These are phyloP conservation scores for Tricholoma matsutake DNA, from an alignment of 768 basidiomycete genomes.

Conservation along the genomic window DNA sequence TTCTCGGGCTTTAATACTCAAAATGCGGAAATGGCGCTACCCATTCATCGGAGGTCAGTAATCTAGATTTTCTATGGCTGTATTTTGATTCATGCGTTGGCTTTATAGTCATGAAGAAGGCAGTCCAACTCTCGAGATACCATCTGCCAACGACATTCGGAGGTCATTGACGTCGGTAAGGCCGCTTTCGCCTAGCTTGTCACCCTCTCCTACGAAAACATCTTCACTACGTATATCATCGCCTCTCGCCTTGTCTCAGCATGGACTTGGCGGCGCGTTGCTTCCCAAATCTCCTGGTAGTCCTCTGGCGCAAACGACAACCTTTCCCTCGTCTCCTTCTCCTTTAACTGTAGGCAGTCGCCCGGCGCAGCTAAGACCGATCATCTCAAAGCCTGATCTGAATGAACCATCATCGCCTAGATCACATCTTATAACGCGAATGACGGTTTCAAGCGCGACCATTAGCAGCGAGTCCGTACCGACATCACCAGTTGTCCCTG, in stretches of 20 bases:
- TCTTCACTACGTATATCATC: slow-evolving; percentile 17
- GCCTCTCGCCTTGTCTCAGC: slow-evolving; percentile 4
- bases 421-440: slow-evolving; percentile 6
- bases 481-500: neutral
- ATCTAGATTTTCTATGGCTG: slow-evolving; percentile 1
- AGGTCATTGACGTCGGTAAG: slow-evolving; percentile 12
- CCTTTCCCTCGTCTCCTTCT: slow-evolving; percentile 20
- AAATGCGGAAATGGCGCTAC: slow-evolving; percentile 26
- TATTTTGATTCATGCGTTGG: neutral
- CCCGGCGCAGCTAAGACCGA: slow-evolving; percentile 23
- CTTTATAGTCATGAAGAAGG: slow-evolving; percentile 26
- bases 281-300: slow-evolving; percentile 33
- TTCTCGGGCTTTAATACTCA: slow-evolving; percentile 68
- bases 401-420: slow-evolving; percentile 4
- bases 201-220: slow-evolving; percentile 11
- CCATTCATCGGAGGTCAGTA: slow-evolving; percentile 29
- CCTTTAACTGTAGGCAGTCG: slow-evolving; percentile 6
- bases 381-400: slow-evolving; percentile 23
- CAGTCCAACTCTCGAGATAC: slow-evolving; percentile 16
- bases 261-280: neutral
- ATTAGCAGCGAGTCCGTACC: neutral
- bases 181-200: slow-evolving; percentile 12
- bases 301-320: slow-evolving; percentile 28
- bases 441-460: neutral
- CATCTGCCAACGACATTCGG: slow-evolving; percentile 19